Evolutionary conservation across 1,139 yeast genomes (phyloP), one percentile per base, ranked within the genome.

Genomic region (Pichia sp.): DNA sequence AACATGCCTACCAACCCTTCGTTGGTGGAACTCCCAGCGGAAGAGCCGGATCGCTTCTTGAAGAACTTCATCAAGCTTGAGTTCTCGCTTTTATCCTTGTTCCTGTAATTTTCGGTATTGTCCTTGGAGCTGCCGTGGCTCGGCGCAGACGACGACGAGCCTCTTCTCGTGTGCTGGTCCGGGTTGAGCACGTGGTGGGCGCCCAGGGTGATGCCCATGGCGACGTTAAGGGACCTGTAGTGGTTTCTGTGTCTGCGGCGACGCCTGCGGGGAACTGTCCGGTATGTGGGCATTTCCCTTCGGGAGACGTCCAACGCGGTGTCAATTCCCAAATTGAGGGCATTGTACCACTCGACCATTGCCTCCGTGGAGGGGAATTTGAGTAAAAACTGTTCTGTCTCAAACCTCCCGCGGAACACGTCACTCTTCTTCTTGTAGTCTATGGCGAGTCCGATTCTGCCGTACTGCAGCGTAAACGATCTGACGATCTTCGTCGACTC

Each of bases 201-300:
- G 7, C 48, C 40, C 14, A 46, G 16, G 31, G 24, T 46, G 33
- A 46, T 31, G 24, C 48, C 48, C 48, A 40, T 40, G 17, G 53
- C 54, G 40, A 55, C 45, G 44, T 49, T 48, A 5, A 29, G 10
- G 9, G 36, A 16, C 20, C 43, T 40, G n/a, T 40, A 27, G 33
- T 29, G 34, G 30, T 48, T 53, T 27, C 40, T 43, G n/a, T 36
- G 54, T 31, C 55, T 50, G 42, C 80, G 68, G 47, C 83, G 67
- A 66, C 91, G 74, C 62, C 92, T 74, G 62, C 92, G 73, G 4
- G 95, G 95, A 9, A 87, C 90, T 0, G 89, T 84, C 64, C 91
- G 74, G 67, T 85, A 86, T 33, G 75, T 74, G 3, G 95, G 93
- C 67, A 81, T 66, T 50, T 80, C 83, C 50, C 95, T 72, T 30